A percentile compares a stretch with the other conserved stretches of the same genome.
phyloP scores from a whole-genome alignment of 2,329 filamentous ascomycete species.

The Aspergillus uvarum region DNA sequence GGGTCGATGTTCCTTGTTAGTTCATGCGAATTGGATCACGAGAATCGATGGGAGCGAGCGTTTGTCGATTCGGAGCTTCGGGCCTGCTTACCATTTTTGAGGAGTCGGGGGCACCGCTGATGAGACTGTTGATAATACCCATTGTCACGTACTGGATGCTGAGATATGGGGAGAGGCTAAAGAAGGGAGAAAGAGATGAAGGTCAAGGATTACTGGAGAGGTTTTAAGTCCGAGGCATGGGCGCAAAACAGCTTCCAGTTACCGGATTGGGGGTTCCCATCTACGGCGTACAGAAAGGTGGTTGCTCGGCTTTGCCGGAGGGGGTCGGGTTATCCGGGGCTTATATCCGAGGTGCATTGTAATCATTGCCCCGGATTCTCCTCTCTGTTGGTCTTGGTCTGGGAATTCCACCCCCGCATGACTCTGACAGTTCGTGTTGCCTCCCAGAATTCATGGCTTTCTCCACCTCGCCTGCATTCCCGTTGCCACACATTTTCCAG shows the following conservation, averaged over 20 bases:
- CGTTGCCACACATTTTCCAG: neutral
- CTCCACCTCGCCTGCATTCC: neutral
- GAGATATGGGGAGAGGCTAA: too few species aligned
- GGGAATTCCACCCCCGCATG: too few species aligned
- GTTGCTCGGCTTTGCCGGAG: slow-evolving; percentile 4
- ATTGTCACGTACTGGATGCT: neutral
- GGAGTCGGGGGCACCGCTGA: neutral
- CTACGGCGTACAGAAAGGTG: neutral
- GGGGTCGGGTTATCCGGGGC: slow-evolving; percentile 1
- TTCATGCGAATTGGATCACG: too few species aligned
- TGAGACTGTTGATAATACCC: slow-evolving; percentile 4
- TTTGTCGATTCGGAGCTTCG: neutral
- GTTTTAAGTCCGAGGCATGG: neutral
- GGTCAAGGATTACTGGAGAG: neutral
- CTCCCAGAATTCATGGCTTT: neutral
- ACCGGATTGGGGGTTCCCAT: neutral
- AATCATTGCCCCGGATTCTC: neutral
- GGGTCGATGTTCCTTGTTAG: neutral
- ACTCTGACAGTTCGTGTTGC: too few species aligned
- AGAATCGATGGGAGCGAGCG: too few species aligned
- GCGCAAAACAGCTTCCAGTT: neutral
- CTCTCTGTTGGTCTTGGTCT: neutral
- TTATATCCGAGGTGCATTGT: neutral
- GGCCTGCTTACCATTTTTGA: neutral
- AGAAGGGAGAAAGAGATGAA: neutral